phyloP scores from a whole-genome alignment of 1,139 yeast species.

The Nakaseomyces bracarensis region DNA sequence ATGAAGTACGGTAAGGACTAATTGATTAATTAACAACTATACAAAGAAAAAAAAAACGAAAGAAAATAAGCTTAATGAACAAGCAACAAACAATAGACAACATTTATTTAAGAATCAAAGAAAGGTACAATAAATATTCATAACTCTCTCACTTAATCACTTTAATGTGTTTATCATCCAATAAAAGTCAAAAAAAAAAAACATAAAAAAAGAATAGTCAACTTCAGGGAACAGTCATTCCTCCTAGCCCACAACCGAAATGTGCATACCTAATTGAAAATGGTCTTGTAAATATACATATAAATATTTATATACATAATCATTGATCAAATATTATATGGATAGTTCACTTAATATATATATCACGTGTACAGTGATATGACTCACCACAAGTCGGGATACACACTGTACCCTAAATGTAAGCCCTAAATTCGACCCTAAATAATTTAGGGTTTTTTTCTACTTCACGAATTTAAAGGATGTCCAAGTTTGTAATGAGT shows the following conservation, averaged over 20 bases:
- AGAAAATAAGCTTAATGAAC: not conserved
- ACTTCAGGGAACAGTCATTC: too few species aligned
- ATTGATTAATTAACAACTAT: not conserved
- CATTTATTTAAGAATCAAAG: too few species aligned
- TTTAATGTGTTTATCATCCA: too few species aligned
- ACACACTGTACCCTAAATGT: too few species aligned
- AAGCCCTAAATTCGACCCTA: not conserved
- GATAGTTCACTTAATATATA: not conserved
- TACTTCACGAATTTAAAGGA: too few species aligned
- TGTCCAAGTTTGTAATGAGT: too few species aligned
- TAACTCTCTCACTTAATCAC: too few species aligned
- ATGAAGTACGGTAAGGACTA: constrained; percentile 13
- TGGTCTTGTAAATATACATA: constrained; percentile 1
- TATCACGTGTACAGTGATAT: not conserved
- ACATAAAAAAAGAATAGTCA: too few species aligned
- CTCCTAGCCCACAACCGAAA: not conserved
- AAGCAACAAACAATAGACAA: too few species aligned
- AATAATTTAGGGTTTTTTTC: not conserved
- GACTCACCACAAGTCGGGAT: too few species aligned
- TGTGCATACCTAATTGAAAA: constrained; percentile 1
- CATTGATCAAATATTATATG: not conserved
- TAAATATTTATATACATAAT: not conserved
- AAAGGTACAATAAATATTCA: too few species aligned
- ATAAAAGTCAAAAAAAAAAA: not conserved
- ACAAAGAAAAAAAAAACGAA: not conserved